Evolutionary conservation across 352 stramenopile species (phyloP).

Genomic region (Globisporangium orthogonon): DNA sequence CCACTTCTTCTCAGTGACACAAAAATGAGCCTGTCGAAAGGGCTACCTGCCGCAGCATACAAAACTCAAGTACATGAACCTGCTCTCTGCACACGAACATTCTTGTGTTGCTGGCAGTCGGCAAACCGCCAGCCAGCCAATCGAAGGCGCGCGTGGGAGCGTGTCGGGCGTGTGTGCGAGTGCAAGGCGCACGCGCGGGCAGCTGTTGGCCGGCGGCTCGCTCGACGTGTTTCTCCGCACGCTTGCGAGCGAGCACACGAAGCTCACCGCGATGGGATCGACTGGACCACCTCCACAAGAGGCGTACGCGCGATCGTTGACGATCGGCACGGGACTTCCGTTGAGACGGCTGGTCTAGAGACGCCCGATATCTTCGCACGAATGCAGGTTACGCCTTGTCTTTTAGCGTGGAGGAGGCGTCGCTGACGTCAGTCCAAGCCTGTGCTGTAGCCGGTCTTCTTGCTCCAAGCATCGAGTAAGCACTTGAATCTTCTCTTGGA

Average conservation of each 20-base stretch:
- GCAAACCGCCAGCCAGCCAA: not conserved
- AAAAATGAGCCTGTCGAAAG: not conserved
- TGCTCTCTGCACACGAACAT: not conserved
- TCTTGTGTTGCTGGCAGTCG: constrained; percentile 3
- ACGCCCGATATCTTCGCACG: too few species aligned
- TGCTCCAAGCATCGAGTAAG: too few species aligned
- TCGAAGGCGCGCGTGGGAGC: not conserved
- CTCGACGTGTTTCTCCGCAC: not conserved
- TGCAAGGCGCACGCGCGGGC: not conserved
- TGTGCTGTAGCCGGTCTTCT: too few species aligned
- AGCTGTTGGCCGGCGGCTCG: not conserved
- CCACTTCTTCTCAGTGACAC: not conserved
- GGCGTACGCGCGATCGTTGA: too few species aligned
- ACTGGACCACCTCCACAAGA: too few species aligned
- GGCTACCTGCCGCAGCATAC: not conserved
- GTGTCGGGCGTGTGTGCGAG: not conserved
- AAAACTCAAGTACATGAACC: not conserved
- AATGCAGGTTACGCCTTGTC: too few species aligned
- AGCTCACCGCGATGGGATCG: not conserved
- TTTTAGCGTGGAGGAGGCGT: too few species aligned
- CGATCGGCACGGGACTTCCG: too few species aligned
- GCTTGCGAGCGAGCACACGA: not conserved
- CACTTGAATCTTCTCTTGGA: too few species aligned
- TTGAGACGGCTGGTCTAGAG: too few species aligned
- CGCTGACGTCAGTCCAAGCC: too few species aligned